Base-by-base conservation (phyloP, 2,329 filamentous ascomycete species). In the Talaromyces verruculosus region DNA sequence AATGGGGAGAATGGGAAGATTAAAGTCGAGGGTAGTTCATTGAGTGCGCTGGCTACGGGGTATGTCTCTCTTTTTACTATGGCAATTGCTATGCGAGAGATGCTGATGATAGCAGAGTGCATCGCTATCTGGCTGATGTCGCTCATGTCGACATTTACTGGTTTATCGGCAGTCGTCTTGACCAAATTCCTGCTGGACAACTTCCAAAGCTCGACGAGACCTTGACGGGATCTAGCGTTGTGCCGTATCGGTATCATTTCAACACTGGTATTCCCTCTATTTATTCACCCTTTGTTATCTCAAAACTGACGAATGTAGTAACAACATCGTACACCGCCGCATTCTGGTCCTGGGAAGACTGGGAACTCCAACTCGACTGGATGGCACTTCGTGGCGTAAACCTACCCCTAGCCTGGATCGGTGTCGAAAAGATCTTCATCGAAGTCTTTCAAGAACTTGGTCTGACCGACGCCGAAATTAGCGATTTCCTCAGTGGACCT, bases 281-380 rank as follows among this genome's bases (percentile, higher is more conserved):
- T 25, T 17, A n/a, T 11, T 10, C 28, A 63, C 17, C 0, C 30
- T 33, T 33, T 33, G 30, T 7, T 30, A 1, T 3, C 10, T 1
- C 19, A 5, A 37, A 35, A 13, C 51, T 53, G 8, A 65, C 4
- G 15, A 25, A 15, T 1, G 10, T 45, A 79, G 83, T 85, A 1
- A 85, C 83, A 0, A 84, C 84, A 69, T 84, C 81, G 1, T 85
- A 85, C 68, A 83, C 82, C 2, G 73, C 78, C 3, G 78, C 82
- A 0, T 85, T 84, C 71, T 85, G 82, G 82, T 74, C 72, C n/a
- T 85, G 83, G 83, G 74, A 81, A 43, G 83, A 85, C 55, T 85
- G 83, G 83, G 83, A 85, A 70, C 72, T 79, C 2, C 75, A 84
- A 67, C 77, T 85, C 5, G 83, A 85, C 70, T 85, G 83, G 83